phyloP scores from a whole-genome alignment of 495 filamentous ascomycete species.

The Penicillium ochrochloron region DNA sequence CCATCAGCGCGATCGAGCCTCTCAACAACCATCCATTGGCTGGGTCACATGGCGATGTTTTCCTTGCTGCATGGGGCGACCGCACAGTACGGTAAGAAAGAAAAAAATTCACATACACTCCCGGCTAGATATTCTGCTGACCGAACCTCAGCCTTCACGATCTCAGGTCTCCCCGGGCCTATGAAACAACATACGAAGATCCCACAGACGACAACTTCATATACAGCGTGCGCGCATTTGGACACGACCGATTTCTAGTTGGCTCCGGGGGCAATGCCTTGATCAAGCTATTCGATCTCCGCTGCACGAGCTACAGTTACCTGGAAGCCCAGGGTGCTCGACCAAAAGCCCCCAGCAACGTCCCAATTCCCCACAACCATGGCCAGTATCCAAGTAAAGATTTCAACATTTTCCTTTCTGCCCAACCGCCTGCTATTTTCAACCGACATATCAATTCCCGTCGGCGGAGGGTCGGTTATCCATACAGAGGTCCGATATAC shows the following conservation, averaged over 20 bases:
- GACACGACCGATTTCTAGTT: constrained; percentile 59
- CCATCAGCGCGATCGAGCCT: constrained; percentile 57
- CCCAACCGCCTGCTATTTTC: constrained; percentile 22
- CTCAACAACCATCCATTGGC: constrained; percentile 42
- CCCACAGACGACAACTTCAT: constrained; percentile 59
- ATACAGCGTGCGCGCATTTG: constrained; percentile 63
- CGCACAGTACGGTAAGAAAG: too few species aligned
- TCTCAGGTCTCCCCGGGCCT: constrained; percentile 56
- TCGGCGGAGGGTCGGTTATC: constrained; percentile 13
- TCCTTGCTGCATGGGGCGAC: constrained; percentile 67
- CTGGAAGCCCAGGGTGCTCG: constrained; percentile 31
- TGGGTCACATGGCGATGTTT: constrained; percentile 51
- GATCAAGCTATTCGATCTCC: constrained; percentile 69
- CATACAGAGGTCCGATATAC: constrained; percentile 59
- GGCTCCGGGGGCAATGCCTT: constrained; percentile 60
- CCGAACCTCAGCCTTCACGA: constrained; percentile 64
- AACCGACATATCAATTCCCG: constrained; percentile 13
- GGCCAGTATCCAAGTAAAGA: constrained; percentile 33
- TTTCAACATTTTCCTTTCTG: constrained; percentile 47
- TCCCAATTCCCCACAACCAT: constrained; percentile 3
- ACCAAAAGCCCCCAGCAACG: constrained; percentile 10
- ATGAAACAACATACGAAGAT: constrained; percentile 57
- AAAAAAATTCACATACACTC: too few species aligned
- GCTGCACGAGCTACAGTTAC: constrained; percentile 53
- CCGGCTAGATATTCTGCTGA: constrained; percentile 4